Conservation (phyloP, 2,329 filamentous ascomycete species). For the Colletotrichum tofieldiae region DNA sequence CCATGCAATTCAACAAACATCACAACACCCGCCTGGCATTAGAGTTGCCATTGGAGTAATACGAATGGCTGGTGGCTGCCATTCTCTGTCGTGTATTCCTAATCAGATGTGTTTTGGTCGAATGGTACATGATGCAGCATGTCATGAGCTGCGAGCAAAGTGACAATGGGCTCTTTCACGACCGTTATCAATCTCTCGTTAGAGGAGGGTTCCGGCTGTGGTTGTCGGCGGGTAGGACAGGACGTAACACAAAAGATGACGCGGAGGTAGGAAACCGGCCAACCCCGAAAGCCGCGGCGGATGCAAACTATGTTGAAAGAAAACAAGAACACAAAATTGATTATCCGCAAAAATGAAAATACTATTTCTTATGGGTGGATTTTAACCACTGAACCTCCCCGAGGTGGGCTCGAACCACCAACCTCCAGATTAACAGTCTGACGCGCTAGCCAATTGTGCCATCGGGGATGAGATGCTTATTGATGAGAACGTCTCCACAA, state of each 20-base stretch:
- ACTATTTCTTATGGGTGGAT: background rate
- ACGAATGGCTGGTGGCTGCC: too few relatives aligned
- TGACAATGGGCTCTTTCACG: background rate
- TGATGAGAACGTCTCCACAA: fast-evolving
- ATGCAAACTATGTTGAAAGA: too few relatives aligned
- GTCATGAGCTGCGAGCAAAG: too few relatives aligned
- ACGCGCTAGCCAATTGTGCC: constrained; percentile 44
- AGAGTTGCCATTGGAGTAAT: too few relatives aligned
- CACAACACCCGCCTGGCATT: background rate
- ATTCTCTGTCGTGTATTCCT: too few relatives aligned
- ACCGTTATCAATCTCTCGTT: background rate
- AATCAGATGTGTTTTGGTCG: too few relatives aligned
- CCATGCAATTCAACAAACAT: background rate
- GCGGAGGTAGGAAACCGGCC: too few relatives aligned
- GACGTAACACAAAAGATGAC: too few relatives aligned
- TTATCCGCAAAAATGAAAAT: too few relatives aligned
- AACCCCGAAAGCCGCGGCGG: too few relatives aligned
- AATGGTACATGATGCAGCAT: too few relatives aligned
- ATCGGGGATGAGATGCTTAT: constrained; percentile 37
- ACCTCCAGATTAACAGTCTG: constrained; percentile 44
- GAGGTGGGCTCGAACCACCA: constrained; percentile 43
- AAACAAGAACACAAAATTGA: too few relatives aligned
- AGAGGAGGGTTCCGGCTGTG: background rate
- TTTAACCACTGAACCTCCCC: constrained; percentile 32
- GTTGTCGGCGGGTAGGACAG: background rate